Evolutionary conservation across 805 yeast species (phyloP).

Genomic region (Zygosaccharomyces bailii): DNA sequence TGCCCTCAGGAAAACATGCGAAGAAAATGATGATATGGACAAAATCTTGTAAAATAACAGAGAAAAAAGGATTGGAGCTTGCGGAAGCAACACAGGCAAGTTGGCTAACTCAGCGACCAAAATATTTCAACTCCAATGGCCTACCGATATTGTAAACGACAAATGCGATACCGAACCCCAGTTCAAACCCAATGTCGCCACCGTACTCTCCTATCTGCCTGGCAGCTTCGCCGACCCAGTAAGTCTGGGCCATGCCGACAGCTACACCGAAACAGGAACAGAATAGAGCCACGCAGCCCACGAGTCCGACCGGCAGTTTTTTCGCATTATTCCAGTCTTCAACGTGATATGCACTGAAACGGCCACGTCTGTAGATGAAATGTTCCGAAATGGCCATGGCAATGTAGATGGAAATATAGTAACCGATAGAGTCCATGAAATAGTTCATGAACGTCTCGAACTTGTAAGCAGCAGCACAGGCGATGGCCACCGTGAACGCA

Average conservation of each 20-base stretch:
- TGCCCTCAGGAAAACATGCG: not conserved
- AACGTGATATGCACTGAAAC: slow-evolving; percentile 54
- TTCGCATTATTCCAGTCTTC: slow-evolving; percentile 55
- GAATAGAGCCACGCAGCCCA: slow-evolving; percentile 75
- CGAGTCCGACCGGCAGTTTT: slow-evolving; percentile 68
- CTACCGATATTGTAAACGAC: slow-evolving; percentile 56
- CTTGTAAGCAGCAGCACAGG: slow-evolving; percentile 81
- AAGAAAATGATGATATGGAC: too few relatives aligned
- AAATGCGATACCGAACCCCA: slow-evolving; percentile 65
- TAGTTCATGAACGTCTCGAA: slow-evolving; percentile 71
- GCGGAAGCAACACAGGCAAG: too few relatives aligned
- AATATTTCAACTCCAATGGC: slow-evolving; percentile 63
- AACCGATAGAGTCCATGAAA: slow-evolving; percentile 89
- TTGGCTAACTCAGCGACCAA: slow-evolving; percentile 45
- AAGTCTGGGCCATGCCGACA: slow-evolving; percentile 81
- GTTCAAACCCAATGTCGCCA: slow-evolving; percentile 86
- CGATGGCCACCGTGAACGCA: slow-evolving; percentile 73
- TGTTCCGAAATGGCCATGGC: slow-evolving; percentile 78
- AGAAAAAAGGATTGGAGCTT: not conserved
- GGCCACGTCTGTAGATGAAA: slow-evolving; percentile 66
- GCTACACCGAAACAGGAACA: slow-evolving; percentile 85
- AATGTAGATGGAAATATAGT: slow-evolving; percentile 84
- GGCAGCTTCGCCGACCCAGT: slow-evolving; percentile 76
- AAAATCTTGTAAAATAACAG: too few relatives aligned
- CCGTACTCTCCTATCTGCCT: slow-evolving; percentile 59